phyloP scores from a whole-genome alignment of 768 basidiomycete species.

The Hericium erinaceus region DNA sequence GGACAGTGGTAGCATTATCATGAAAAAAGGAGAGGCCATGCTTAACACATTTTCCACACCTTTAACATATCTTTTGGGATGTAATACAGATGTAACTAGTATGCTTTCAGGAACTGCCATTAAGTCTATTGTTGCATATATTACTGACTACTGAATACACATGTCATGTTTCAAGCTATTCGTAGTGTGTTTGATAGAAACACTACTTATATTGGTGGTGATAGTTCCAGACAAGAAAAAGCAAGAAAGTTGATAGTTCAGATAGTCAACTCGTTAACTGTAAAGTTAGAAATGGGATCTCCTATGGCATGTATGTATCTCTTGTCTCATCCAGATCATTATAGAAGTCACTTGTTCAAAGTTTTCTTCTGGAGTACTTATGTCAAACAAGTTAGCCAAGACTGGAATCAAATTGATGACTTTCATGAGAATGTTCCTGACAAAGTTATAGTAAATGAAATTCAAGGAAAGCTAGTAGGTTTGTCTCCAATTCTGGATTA shows the following conservation, averaged over 20 bases:
- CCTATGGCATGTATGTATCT: slow-evolving; percentile 29
- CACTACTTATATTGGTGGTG: slow-evolving; percentile 13
- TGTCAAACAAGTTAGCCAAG: slow-evolving; percentile 17
- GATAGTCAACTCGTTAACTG: slow-evolving; percentile 27
- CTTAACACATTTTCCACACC: slow-evolving; percentile 27
- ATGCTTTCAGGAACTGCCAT: slow-evolving; percentile 31
- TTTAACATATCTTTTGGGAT: slow-evolving; percentile 25
- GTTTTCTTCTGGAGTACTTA: slow-evolving; percentile 26
- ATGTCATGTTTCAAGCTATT: slow-evolving; percentile 27
- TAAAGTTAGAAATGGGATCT: slow-evolving; percentile 28
- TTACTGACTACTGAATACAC: slow-evolving; percentile 37
- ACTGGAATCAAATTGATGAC: slow-evolving; percentile 7
- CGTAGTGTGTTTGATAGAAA: slow-evolving; percentile 17
- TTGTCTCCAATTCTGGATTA: slow-evolving; percentile 26
- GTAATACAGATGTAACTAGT: slow-evolving; percentile 32
- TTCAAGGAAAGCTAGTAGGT: slow-evolving; percentile 11
- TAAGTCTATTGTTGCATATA: slow-evolving; percentile 29
- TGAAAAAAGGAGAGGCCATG: slow-evolving; percentile 24
- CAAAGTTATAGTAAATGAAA: slow-evolving; percentile 9
- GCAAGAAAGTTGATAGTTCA: slow-evolving; percentile 25
- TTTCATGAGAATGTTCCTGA: slow-evolving; percentile 1
- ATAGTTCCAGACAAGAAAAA: slow-evolving; percentile 5
- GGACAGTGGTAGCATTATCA: slow-evolving; percentile 19
- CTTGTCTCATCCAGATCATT: slow-evolving; percentile 28
- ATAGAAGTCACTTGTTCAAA: slow-evolving; percentile 27